Evolutionary conservation across 164 flowering plant genomes (phyloP).

Genomic region (Dillenia turbinata): DNA sequence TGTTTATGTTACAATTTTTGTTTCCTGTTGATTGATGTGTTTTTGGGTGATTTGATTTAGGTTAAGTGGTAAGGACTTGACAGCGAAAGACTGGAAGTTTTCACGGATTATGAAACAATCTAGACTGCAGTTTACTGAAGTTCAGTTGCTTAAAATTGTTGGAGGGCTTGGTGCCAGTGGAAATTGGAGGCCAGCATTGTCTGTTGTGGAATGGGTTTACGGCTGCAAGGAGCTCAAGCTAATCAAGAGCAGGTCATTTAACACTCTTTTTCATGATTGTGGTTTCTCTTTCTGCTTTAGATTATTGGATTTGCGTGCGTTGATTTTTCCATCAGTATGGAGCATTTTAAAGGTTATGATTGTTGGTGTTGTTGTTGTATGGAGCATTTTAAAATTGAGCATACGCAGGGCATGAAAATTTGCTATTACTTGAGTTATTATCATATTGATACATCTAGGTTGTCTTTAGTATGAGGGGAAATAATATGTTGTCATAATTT

Average conservation of each 20-base stretch:
- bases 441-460: no score
- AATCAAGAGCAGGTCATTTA: conserved; percentile 69
- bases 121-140: conserved; percentile 66
- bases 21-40: background rate
- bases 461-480: no score
- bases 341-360: background rate
- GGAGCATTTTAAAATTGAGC: background rate
- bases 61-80: conserved; percentile 44
- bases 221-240: conserved; percentile 35
- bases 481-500: no score
- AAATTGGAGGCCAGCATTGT: conserved; percentile 69
- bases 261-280: background rate
- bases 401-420: background rate
- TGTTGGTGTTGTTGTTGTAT: background rate
- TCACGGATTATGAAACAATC: conserved; percentile 78
- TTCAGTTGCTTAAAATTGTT: conserved; percentile 63
- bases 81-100: conserved; percentile 76
- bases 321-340: background rate
- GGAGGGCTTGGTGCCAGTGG: conserved; percentile 61
- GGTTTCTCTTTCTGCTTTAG: background rate
- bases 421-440: background rate
- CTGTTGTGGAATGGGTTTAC: conserved; percentile 87
- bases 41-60: conserved; percentile 25
- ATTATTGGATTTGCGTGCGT: background rate
- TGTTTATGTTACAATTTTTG: background rate